These are phyloP conservation scores for Schizophyllum commune DNA, from an alignment of 1,284 basidiomycete species.

Conservation along the genomic window DNA sequence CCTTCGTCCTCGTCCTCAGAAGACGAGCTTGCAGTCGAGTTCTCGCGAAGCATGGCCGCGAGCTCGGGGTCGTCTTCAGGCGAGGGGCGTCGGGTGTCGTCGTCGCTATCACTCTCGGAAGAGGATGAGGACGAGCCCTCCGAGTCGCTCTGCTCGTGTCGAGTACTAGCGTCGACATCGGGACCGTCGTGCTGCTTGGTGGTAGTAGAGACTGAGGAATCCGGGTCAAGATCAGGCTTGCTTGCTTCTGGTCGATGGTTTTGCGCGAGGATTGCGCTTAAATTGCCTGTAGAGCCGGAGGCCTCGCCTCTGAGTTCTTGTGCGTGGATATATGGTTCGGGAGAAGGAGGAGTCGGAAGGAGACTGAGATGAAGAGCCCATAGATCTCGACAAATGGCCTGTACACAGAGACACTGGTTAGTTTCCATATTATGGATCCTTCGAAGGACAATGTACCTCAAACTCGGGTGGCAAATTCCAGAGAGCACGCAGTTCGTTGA, in stretches of 20 bases:
- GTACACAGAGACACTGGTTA: conserved; percentile 1
- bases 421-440: conserved; percentile 1
- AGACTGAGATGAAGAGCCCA: conserved; percentile 74
- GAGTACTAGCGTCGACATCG: conserved; percentile 5
- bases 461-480: conserved; percentile 76
- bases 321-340: conserved; percentile 48
- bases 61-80: conserved; percentile 34
- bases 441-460: conserved; percentile 47
- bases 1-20: conserved; percentile 32
- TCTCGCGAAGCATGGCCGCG: conserved; percentile 43
- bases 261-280: too few relatives aligned
- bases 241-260: background rate
- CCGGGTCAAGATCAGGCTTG: background rate
- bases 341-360: conserved; percentile 48
- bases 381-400: conserved; percentile 75
- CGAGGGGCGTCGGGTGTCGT: background rate
- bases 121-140: too few relatives aligned
- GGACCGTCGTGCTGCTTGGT: conserved; percentile 10
- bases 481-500: conserved; percentile 47
- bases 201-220: background rate
- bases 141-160: background rate
- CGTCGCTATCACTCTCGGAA: background rate
- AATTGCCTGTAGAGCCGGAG: too few relatives aligned
- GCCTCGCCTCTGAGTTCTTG: conserved; percentile 22
- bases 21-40: conserved; percentile 41